Conservation (phyloP, 2,329 filamentous ascomycete genomes). For the Helotiales sp. region DNA sequence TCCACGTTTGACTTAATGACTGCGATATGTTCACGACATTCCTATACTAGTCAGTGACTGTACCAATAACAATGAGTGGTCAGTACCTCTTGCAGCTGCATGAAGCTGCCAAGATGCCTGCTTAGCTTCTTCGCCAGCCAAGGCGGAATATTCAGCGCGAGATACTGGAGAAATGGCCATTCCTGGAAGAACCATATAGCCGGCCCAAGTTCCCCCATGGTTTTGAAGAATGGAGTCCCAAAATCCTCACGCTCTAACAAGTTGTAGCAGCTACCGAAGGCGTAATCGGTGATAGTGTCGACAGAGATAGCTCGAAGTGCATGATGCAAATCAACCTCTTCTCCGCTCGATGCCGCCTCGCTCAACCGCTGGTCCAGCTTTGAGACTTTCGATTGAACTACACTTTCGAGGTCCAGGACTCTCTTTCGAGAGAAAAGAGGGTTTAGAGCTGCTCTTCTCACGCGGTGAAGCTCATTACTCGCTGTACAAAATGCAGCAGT, state of each 20-base stretch:
- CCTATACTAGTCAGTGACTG: neutral
- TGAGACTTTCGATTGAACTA: slow-evolving; percentile 27
- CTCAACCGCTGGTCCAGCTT: slow-evolving; percentile 19
- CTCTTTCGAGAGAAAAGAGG: slow-evolving; percentile 32
- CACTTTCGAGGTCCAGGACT: slow-evolving; percentile 29
- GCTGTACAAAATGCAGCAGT: slow-evolving; percentile 18
- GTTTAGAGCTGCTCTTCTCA: slow-evolving; percentile 20
- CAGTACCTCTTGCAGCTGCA: slow-evolving; percentile 23
- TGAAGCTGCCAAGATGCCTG: slow-evolving; percentile 12
- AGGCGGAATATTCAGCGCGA: slow-evolving; percentile 25
- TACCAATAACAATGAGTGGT: too few species aligned
- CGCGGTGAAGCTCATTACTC: slow-evolving; percentile 23
- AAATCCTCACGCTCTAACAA: slow-evolving; percentile 28
- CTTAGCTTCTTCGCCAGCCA: slow-evolving; percentile 26
- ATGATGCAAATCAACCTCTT: slow-evolving; percentile 29
- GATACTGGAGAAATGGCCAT: slow-evolving; percentile 19
- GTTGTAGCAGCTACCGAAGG: slow-evolving; percentile 32
- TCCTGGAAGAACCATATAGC: slow-evolving; percentile 28
- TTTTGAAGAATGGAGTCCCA: slow-evolving; percentile 27
- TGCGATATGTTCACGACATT: neutral
- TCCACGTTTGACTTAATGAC: neutral
- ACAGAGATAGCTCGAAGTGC: slow-evolving; percentile 31
- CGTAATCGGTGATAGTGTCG: slow-evolving; percentile 34
- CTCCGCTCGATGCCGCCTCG: neutral
- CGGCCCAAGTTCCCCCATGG: slow-evolving; percentile 25